Evolutionary conservation across 805 yeast species (phyloP), one percentile per base, ranked within the genome.

Genomic region (Osmozyma mogii): DNA sequence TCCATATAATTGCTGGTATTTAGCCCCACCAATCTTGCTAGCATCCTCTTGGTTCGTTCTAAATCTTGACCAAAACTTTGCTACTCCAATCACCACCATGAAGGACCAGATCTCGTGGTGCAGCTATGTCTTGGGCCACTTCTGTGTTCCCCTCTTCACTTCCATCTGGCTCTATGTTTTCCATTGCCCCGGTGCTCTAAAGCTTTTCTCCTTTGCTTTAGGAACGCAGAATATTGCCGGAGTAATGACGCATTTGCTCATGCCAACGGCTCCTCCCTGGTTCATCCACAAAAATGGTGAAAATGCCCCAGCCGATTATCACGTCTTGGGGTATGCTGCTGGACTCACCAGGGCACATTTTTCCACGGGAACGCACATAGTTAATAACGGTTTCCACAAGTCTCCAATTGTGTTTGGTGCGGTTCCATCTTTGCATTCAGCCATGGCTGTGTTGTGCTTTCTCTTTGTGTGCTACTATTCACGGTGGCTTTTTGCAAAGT

Each of bases 221-320:
- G 85, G 87, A 2, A 29, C 62, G 8, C 84, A 76, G 47, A 78
- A 76, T 41, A 61, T 76, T 9, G 51, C 61, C 1, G 81, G 83
- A 15, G 76, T 76, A 0, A 22, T 65, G 22, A 78, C 84, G 3
- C 84, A 78, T 48, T 46, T 79, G 21, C 27, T 65, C 5, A 61
- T 77, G 49, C 88, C 88, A 15, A 77, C 73, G 47, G 82, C 84
- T 1, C 82, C 87, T 1, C 87, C 87, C 3, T 75, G 84, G 78
- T 79, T 76, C 48, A 70, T 75, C 27, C 77, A 72, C 45, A 37
- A 73, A 36, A 66, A 78, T 40, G 83, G 84, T 3, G 65, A 68
- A 14, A 69, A 72, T 38, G 67, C 64, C 47, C 33, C 57, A 7
- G 79, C 81, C 2, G 61, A 66, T 37, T 79, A 78, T 49, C 71